These are phyloP conservation scores for Arachis hypogaea DNA, from an alignment of 306 rosid species.

Conservation along the genomic window DNA sequence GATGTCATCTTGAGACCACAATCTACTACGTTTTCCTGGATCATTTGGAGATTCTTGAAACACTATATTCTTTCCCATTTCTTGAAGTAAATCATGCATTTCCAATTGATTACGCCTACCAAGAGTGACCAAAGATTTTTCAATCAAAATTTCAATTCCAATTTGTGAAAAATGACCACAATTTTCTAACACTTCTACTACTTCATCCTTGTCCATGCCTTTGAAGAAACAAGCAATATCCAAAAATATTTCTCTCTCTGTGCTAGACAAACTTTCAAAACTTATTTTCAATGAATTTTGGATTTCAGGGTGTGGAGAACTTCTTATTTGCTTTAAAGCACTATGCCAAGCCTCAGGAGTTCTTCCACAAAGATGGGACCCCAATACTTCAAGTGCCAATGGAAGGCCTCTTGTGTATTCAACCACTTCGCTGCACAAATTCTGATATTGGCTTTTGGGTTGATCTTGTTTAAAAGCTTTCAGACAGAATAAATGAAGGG, in stretches of 20 bases:
- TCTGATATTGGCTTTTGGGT: slow-evolving; percentile 31
- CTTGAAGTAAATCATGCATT: slow-evolving; percentile 51
- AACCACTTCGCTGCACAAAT: slow-evolving; percentile 36
- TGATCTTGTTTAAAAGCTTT: slow-evolving; percentile 42
- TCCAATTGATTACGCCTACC: background rate
- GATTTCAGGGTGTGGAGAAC: slow-evolving; percentile 25
- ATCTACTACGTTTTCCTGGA: slow-evolving; percentile 42
- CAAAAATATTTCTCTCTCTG: slow-evolving; percentile 41
- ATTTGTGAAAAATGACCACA: slow-evolving; percentile 37
- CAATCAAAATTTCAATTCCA: slow-evolving; percentile 43
- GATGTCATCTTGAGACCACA: slow-evolving; percentile 46
- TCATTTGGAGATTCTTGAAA: slow-evolving; percentile 41
- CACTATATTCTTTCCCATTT: slow-evolving; percentile 46
- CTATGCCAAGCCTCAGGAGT: slow-evolving; percentile 34
- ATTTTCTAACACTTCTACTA: slow-evolving; percentile 29
- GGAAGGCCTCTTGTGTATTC: slow-evolving; percentile 45
- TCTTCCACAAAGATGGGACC: slow-evolving; percentile 42
- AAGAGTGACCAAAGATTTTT: slow-evolving; percentile 48
- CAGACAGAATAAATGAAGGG: background rate
- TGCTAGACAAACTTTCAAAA: slow-evolving; percentile 36
- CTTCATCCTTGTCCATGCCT: slow-evolving; percentile 38
- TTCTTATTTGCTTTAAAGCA: slow-evolving; percentile 30
- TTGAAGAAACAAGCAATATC: slow-evolving; percentile 54
- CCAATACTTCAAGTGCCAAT: slow-evolving; percentile 42
- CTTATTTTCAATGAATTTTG: slow-evolving; percentile 39